phyloP scores from a whole-genome alignment of 1,139 yeast species.

The Zygoascus sp. region DNA sequence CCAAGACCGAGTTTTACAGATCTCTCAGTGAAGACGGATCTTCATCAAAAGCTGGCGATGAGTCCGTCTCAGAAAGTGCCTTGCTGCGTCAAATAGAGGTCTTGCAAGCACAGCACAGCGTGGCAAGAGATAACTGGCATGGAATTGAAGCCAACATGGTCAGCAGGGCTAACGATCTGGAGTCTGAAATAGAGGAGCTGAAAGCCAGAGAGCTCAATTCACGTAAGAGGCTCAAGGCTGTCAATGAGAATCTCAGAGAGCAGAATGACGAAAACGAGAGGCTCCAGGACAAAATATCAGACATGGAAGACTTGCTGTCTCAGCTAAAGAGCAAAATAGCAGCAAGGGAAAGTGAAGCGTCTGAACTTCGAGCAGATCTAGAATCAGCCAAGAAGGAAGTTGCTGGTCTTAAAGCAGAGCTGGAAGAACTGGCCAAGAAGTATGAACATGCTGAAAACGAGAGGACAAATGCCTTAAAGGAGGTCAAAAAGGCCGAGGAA shows the following conservation, averaged over 20 bases:
- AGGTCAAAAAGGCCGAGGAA: not conserved
- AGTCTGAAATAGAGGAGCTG: conserved; percentile 37
- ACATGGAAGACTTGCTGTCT: conserved; percentile 25
- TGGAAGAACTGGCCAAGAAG: not conserved
- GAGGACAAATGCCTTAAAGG: not conserved
- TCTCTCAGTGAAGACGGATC: conserved; percentile 38
- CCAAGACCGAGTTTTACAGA: conserved; percentile 41
- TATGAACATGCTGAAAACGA: not conserved
- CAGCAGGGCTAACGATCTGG: conserved; percentile 45
- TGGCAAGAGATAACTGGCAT: conserved; percentile 66
- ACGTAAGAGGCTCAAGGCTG: conserved; percentile 25
- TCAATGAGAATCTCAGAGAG: conserved; percentile 21
- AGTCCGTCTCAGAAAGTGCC: conserved; percentile 36
- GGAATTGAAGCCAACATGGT: conserved; percentile 53
- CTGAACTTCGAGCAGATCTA: conserved; percentile 11
- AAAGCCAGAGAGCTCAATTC: conserved; percentile 25
- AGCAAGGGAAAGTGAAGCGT: conserved; percentile 4
- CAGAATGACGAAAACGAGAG: conserved; percentile 32
- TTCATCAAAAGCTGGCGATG: conserved; percentile 13
- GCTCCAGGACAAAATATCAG: conserved; percentile 6
- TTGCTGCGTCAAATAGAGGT: conserved; percentile 45
- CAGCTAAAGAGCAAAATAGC: conserved; percentile 18
- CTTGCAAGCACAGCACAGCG: conserved; percentile 60
- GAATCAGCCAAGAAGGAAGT: not conserved
- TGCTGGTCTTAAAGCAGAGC: not conserved